These are phyloP conservation scores for Pleochaeta shiraiana DNA, from an alignment of 2,329 filamentous ascomycete species.

Conservation along the genomic window DNA sequence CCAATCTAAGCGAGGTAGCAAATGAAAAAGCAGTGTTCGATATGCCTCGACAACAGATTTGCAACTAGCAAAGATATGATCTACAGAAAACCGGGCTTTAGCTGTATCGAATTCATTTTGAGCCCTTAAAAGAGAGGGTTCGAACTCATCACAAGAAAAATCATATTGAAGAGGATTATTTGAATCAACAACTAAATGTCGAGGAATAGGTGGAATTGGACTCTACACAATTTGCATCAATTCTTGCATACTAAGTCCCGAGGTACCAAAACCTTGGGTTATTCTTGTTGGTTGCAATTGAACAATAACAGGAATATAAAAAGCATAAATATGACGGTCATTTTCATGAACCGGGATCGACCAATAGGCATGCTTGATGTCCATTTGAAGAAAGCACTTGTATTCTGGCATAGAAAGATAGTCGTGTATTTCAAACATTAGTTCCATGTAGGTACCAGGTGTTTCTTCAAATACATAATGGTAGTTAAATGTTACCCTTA, in stretches of 20 bases:
- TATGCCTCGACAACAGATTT: neutral
- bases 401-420: neutral
- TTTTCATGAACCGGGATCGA: neutral
- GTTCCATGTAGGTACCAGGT: neutral
- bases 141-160: neutral
- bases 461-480: neutral
- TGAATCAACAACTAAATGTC: neutral
- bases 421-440: neutral
- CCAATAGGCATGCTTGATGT: neutral
- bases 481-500: neutral
- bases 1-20: neutral
- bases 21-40: neutral
- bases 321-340: neutral
- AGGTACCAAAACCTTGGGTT: neutral
- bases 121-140: neutral
- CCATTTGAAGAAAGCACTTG: neutral
- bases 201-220: neutral
- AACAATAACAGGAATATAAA: neutral
- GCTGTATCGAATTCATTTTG: neutral
- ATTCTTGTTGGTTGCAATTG: neutral
- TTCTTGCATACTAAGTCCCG: neutral
- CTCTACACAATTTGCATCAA: neutral
- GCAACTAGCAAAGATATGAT: neutral
- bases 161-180: neutral
- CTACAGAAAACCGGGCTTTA: neutral